Conservation (phyloP, 1,139 yeast species). For the Citeromyces hawaiiensis region DNA sequence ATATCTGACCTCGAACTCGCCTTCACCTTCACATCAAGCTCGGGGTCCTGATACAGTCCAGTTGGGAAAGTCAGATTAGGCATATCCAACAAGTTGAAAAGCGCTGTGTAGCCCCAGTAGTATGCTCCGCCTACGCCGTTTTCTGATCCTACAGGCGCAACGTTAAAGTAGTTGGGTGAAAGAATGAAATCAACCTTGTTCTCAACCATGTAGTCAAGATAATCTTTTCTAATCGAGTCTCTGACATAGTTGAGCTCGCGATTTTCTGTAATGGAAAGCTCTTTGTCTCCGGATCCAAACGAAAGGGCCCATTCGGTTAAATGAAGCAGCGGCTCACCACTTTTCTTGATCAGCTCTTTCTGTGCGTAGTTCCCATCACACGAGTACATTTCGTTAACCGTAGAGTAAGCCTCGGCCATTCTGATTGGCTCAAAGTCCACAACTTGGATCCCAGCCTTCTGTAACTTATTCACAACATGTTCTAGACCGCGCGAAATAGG, state of each 20-base stretch:
- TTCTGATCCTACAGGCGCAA: conserved; percentile 37
- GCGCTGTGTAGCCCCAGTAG: conserved; percentile 68
- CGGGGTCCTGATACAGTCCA: conserved; percentile 41
- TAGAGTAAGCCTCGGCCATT: conserved; percentile 34
- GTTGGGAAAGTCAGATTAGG: conserved; percentile 53
- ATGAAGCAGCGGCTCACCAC: conserved; percentile 55
- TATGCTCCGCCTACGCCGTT: conserved; percentile 35
- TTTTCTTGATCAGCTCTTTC: conserved; percentile 31
- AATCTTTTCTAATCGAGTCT: conserved; percentile 41
- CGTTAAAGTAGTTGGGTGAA: conserved; percentile 57
- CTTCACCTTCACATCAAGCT: conserved; percentile 13
- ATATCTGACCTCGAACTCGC: conserved; percentile 24
- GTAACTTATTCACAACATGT: conserved; percentile 23
- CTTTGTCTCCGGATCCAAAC: conserved; percentile 41
- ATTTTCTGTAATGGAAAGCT: conserved; percentile 27
- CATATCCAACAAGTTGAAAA: conserved; percentile 52
- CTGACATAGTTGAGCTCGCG: conserved; percentile 33
- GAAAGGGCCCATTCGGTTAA: conserved; percentile 48
- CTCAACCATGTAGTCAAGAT: conserved; percentile 33
- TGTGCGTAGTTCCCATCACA: conserved; percentile 53
- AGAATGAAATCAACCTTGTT: conserved; percentile 55
- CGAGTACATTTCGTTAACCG: conserved; percentile 33
- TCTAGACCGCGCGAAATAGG: conserved; percentile 38
- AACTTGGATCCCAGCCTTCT: conserved; percentile 29
- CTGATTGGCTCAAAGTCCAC: conserved; percentile 38